A percentile compares a stretch with the other conserved stretches of the same genome.
phyloP scores from a whole-genome alignment of 2,329 filamentous ascomycete genomes.

The Fusarium sp. region DNA sequence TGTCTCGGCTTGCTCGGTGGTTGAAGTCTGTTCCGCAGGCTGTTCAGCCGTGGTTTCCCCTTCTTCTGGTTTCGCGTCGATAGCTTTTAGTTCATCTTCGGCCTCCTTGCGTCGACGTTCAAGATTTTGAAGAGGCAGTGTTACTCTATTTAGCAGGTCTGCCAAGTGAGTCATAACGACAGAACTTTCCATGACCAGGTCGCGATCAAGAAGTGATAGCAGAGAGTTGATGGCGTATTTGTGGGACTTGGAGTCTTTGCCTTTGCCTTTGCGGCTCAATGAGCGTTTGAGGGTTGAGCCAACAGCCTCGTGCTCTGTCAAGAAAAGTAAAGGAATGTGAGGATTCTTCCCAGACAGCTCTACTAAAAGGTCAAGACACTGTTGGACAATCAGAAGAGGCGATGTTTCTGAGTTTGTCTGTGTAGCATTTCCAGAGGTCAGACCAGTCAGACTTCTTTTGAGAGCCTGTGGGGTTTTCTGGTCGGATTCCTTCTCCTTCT shows the following conservation, averaged over 20 bases:
- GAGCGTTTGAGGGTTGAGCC: slow-evolving; percentile 81
- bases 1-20: slow-evolving; percentile 53
- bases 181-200: slow-evolving; percentile 96
- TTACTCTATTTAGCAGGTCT: slow-evolving; percentile 87
- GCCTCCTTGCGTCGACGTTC: slow-evolving; percentile 86
- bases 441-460: slow-evolving; percentile 79
- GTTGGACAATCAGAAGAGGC: slow-evolving; percentile 93
- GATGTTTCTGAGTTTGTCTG: slow-evolving; percentile 87
- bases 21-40: slow-evolving; percentile 38
- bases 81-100: slow-evolving; percentile 65
- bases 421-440: slow-evolving; percentile 58
- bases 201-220: slow-evolving; percentile 88
- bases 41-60: slow-evolving; percentile 50
- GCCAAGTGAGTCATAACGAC: slow-evolving; percentile 95
- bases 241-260: slow-evolving; percentile 83
- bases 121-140: slow-evolving; percentile 83
- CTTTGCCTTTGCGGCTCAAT: slow-evolving; percentile 86
- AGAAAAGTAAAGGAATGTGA: slow-evolving; percentile 90
- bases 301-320: slow-evolving; percentile 89
- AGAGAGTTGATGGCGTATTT: slow-evolving; percentile 95
- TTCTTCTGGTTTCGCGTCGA: slow-evolving; percentile 54
- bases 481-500: slow-evolving; percentile 70
- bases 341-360: slow-evolving; percentile 87
- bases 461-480: slow-evolving; percentile 83
- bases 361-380: slow-evolving; percentile 88